Evolutionary conservation across 164 flowering plant species (phyloP).

Genomic region (Echeveria elegans): DNA sequence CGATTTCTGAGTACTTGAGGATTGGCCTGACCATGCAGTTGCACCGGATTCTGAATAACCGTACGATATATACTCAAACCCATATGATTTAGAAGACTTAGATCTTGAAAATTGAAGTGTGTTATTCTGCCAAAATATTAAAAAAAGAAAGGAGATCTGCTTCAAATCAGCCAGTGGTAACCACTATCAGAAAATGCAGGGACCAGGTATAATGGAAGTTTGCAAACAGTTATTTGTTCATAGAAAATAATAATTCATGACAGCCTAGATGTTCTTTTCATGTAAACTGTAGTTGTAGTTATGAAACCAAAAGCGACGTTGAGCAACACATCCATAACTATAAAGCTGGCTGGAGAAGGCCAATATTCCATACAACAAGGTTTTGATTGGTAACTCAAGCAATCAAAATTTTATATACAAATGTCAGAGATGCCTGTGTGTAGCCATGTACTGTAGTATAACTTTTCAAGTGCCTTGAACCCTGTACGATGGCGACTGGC

Average conservation of each 20-base stretch:
- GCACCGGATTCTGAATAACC: background rate
- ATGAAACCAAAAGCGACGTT: background rate
- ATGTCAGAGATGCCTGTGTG: conserved; percentile 58
- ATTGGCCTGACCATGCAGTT: no score
- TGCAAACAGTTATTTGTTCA: background rate
- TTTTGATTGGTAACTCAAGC: background rate
- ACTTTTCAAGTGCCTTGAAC: conserved; percentile 70
- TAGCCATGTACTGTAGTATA: conserved; percentile 77
- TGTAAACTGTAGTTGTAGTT: background rate
- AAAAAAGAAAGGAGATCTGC: no score
- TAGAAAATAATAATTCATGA: background rate
- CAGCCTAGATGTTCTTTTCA: background rate
- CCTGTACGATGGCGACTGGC: conserved; percentile 40
- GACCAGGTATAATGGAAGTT: no score
- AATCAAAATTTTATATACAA: background rate
- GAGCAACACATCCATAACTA: background rate
- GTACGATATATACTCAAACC: background rate
- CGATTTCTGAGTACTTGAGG: no score
- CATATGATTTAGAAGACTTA: background rate
- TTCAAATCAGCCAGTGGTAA: background rate
- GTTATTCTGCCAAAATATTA: no score
- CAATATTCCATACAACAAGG: background rate
- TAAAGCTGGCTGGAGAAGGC: no score
- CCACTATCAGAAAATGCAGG: no score
- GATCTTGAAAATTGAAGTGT: background rate